Evolutionary conservation across 306 rosid genomes (phyloP).

Genomic region (Sphenostylis stenocarpa): DNA sequence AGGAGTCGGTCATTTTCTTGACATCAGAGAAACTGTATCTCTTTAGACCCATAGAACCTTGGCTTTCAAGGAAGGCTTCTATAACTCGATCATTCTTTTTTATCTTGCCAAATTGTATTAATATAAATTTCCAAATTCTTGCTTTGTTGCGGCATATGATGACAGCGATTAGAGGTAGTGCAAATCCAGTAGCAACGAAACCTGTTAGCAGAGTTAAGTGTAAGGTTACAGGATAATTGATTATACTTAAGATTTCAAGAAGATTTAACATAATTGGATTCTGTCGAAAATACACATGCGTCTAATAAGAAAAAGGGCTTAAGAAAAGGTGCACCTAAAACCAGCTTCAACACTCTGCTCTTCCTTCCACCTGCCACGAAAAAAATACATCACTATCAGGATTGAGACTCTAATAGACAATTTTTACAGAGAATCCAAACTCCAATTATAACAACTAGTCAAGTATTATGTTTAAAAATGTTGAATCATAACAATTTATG

Average conservation of each 20-base stretch:
- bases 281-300: too few relatives aligned
- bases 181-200: conserved; percentile 41
- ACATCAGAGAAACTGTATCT: conserved; percentile 42
- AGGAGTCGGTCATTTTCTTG: conserved; percentile 48
- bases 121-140: conserved; percentile 30
- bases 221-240: not conserved
- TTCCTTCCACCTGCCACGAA: conserved; percentile 30
- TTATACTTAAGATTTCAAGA: not conserved
- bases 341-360: conserved; percentile 39
- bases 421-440: too few relatives aligned
- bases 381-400: not conserved
- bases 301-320: too few relatives aligned
- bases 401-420: not conserved
- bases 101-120: not conserved
- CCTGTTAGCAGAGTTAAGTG: conserved; percentile 24
- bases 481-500: not conserved
- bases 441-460: not conserved
- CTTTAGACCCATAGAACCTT: conserved; percentile 34
- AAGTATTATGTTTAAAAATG: not conserved
- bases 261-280: too few relatives aligned
- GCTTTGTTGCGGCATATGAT: conserved; percentile 42
- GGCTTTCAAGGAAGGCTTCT: conserved; percentile 42
- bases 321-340: conserved; percentile 26
- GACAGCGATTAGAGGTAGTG: conserved; percentile 46
- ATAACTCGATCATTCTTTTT: conserved; percentile 24